phyloP scores from a whole-genome alignment of 768 basidiomycete genomes.

The Austroboletus festivus region DNA sequence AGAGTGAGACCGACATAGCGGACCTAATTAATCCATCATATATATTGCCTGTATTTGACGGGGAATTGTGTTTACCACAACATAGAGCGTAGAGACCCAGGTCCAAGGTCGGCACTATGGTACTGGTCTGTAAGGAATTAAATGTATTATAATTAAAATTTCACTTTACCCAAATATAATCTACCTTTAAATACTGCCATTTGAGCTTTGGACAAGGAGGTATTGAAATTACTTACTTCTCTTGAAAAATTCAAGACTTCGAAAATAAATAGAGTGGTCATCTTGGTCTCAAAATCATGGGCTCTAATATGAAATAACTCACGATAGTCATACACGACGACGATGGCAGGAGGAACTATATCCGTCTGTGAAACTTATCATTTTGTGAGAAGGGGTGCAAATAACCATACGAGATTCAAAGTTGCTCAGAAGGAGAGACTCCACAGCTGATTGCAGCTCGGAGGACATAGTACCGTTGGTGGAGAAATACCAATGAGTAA shows the following conservation, averaged over 20 bases:
- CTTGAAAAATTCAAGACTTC: not conserved
- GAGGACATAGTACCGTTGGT: too few species aligned
- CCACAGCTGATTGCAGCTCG: too few species aligned
- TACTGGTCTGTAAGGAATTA: not conserved
- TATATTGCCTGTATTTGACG: not conserved
- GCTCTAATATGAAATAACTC: too few species aligned
- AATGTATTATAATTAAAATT: not conserved
- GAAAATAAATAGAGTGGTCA: not conserved
- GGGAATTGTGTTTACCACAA: not conserved
- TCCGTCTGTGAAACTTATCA: too few species aligned
- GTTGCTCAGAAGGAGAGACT: too few species aligned
- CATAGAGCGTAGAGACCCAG: not conserved
- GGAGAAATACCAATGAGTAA: too few species aligned
- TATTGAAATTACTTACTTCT: not conserved
- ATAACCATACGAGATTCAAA: too few species aligned
- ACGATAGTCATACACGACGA: too few species aligned
- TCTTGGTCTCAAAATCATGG: too few species aligned
- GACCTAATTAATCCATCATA: not conserved
- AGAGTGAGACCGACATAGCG: not conserved
- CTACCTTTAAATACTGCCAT: not conserved
- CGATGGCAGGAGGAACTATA: too few species aligned
- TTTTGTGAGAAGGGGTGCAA: too few species aligned
- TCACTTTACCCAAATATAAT: not conserved
- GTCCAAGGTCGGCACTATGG: not conserved
- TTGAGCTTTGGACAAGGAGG: not conserved